Evolutionary conservation across 176 grass and related monocot species (phyloP).

Genomic region (Eremochloa ophiuroides): DNA sequence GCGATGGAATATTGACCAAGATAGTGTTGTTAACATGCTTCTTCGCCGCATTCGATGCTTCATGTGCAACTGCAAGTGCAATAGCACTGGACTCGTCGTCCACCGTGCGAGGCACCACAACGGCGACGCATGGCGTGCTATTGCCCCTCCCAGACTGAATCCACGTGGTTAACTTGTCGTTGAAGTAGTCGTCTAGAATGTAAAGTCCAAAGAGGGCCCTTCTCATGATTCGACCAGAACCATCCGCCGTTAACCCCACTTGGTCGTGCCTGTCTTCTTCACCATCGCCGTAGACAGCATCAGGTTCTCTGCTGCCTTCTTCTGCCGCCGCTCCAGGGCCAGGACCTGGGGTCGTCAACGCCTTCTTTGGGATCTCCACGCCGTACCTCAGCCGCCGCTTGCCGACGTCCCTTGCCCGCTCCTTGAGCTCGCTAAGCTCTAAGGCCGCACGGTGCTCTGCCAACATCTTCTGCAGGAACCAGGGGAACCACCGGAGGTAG

Average conservation of each 20-base stretch:
- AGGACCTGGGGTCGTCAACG: no score
- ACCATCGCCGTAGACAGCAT: not conserved
- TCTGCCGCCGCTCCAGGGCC: not conserved
- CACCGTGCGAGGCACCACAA: not conserved
- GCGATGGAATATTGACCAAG: not conserved
- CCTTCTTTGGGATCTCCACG: not conserved
- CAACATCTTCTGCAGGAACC: not conserved
- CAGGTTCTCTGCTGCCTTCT: not conserved
- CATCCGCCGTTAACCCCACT: no score
- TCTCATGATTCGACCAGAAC: no score
- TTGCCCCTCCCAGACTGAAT: no score
- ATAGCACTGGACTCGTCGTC: rapidly evolving
- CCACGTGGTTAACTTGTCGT: no score
- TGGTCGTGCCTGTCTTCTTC: no score
- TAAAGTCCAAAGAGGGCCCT: no score
- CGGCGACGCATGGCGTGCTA: no score
- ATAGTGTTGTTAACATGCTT: not conserved
- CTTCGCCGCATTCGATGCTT: not conserved
- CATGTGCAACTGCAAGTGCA: no score
- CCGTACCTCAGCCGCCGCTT: constrained; percentile 10
- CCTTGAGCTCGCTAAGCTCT: constrained; percentile 5
- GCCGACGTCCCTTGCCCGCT: not conserved
- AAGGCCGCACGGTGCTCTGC: not conserved
- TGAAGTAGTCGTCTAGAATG: no score
- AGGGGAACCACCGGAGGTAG: not conserved